Percentiles rank a stretch among this genome's conserved stretches.
Evolutionary conservation across 1,139 yeast species (phyloP).

Genomic region (Candida anutae): DNA sequence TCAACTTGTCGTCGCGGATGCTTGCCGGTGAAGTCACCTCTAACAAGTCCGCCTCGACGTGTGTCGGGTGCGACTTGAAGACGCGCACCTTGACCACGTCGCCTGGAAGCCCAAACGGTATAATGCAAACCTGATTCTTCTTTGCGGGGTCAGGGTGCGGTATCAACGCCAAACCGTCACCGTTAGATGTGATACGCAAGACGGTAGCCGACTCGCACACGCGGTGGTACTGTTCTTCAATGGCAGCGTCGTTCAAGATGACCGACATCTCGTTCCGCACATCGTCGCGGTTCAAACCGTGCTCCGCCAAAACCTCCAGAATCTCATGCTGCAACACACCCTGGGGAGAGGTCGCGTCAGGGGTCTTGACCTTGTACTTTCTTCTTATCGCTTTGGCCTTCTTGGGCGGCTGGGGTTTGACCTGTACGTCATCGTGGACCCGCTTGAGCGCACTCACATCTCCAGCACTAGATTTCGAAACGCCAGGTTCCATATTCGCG

Average conservation of each 20-base stretch:
- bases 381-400: constrained; percentile 21
- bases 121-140: constrained; percentile 40
- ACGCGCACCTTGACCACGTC: constrained; percentile 65
- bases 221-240: constrained; percentile 51
- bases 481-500: no score
- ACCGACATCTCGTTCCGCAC: constrained; percentile 57
- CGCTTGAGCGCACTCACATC: no score
- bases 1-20: constrained; percentile 44
- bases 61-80: constrained; percentile 69
- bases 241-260: constrained; percentile 53
- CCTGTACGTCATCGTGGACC: no score
- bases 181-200: constrained; percentile 58
- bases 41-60: constrained; percentile 70
- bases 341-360: constrained; percentile 71
- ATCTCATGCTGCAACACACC: constrained; percentile 80
- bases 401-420: no score
- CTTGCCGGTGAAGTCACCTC: constrained; percentile 39
- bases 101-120: constrained; percentile 88
- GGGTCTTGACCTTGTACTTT: constrained; percentile 50
- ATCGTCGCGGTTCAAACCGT: constrained; percentile 36
- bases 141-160: constrained; percentile 44
- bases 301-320: constrained; percentile 42
- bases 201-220: constrained; percentile 52
- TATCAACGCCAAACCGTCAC: constrained; percentile 67
- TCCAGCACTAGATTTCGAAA: no score